These are phyloP conservation scores for Metschnikowia lunata DNA, from an alignment of 805 yeast species.

Conservation along the genomic window DNA sequence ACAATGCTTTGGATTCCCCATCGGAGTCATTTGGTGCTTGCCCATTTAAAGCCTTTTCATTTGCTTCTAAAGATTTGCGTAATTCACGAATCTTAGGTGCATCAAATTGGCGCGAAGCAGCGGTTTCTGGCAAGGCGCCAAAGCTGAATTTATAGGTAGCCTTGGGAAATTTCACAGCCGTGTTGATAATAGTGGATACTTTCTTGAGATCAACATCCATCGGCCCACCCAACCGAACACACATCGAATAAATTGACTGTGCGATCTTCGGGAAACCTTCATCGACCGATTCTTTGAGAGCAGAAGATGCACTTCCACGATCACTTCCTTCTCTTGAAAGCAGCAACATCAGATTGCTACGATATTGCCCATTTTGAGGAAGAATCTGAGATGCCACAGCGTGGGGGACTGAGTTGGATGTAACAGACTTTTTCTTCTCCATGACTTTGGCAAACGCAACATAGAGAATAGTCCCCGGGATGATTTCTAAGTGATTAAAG, in stretches of 20 bases:
- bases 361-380: background rate
- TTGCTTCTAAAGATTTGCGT: slow-evolving; percentile 52
- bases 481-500: slow-evolving; percentile 77
- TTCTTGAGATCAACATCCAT: slow-evolving; percentile 30
- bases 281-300: background rate
- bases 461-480: slow-evolving; percentile 70
- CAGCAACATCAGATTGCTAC: background rate
- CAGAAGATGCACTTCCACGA: background rate
- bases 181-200: slow-evolving; percentile 42
- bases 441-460: slow-evolving; percentile 80
- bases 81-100: slow-evolving; percentile 85
- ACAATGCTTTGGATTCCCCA: slow-evolving; percentile 31
- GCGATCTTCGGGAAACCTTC: slow-evolving; percentile 1
- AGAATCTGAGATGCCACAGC: background rate
- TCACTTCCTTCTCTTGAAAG: background rate
- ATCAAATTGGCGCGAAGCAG: slow-evolving; percentile 68
- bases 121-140: slow-evolving; percentile 76
- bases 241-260: slow-evolving; percentile 5
- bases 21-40: slow-evolving; percentile 5
- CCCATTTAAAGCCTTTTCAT: slow-evolving; percentile 18
- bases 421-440: slow-evolving; percentile 19
- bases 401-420: background rate
- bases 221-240: slow-evolving; percentile 6
- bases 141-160: slow-evolving; percentile 49
- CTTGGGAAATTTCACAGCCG: slow-evolving; percentile 35